A percentile compares a stretch with the other conserved stretches of the same genome.
These are phyloP conservation scores for Pythium folliculosum DNA, from an alignment of 352 stramenopile species.

Conservation along the genomic window DNA sequence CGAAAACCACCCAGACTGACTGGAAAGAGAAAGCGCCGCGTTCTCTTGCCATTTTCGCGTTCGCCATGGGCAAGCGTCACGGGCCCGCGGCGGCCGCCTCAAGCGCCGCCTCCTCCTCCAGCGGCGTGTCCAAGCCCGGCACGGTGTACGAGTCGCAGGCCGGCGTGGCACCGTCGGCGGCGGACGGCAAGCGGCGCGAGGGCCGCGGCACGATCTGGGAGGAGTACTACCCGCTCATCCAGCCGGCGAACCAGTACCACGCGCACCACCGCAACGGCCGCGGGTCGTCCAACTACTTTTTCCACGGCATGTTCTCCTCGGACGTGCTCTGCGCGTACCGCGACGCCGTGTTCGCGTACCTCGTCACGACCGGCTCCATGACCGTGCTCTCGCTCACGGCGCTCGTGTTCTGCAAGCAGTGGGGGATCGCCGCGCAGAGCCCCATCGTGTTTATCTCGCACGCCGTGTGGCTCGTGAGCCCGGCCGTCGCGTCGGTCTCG, in stretches of 20 bases:
- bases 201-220: conserved; percentile 68
- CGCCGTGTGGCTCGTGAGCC: conserved; percentile 75
- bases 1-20: not conserved
- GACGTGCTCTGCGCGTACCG: conserved; percentile 85
- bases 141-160: conserved; percentile 34
- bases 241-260: conserved; percentile 81
- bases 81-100: conserved; percentile 17
- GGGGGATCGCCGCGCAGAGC: conserved; percentile 54
- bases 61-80: conserved; percentile 28
- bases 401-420: conserved; percentile 85
- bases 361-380: conserved; percentile 78
- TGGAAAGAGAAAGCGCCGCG: not conserved
- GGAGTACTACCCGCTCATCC: conserved; percentile 87
- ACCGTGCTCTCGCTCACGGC: conserved; percentile 79
- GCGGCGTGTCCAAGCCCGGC: conserved; percentile 16
- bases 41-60: not conserved
- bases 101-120: not conserved
- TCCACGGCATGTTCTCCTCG: conserved; percentile 86
- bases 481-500: conserved; percentile 65
- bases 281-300: conserved; percentile 83
- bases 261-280: conserved; percentile 71
- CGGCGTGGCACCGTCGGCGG: conserved; percentile 24
- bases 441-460: conserved; percentile 58
- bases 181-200: conserved; percentile 24
- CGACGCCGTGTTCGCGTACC: conserved; percentile 79